These are phyloP conservation scores for Bacidia rubella DNA, from an alignment of 495 filamentous ascomycete species.

Conservation along the genomic window DNA sequence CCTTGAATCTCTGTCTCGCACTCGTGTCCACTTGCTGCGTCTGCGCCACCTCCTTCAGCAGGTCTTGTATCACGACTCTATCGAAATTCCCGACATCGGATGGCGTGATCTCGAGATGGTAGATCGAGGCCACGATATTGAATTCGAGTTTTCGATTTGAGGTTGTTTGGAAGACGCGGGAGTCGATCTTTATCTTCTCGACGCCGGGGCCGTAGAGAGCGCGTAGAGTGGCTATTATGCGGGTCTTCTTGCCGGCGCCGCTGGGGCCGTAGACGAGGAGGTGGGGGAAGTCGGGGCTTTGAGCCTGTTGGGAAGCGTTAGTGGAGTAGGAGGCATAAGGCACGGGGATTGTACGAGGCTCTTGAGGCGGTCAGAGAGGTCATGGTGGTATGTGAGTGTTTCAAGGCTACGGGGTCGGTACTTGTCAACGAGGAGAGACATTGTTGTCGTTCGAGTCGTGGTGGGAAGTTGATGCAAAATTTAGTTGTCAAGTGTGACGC, in stretches of 20 bases:
- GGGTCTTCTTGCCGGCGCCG: constrained; percentile 93
- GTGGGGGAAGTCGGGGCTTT: constrained; percentile 94
- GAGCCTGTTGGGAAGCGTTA: constrained; percentile 44
- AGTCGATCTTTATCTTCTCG: constrained; percentile 95
- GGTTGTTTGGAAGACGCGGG: constrained; percentile 87
- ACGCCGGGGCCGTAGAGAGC: constrained; percentile 85
- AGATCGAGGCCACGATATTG: constrained; percentile 90
- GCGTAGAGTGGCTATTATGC: constrained; percentile 84
- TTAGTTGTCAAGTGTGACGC: not conserved
- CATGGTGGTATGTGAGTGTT: constrained; percentile 71
- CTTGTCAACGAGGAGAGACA: constrained; percentile 86
- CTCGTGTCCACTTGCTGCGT: constrained; percentile 90
- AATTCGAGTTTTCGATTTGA: constrained; percentile 96
- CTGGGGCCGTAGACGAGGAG: constrained; percentile 93
- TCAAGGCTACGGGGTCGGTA: constrained; percentile 84
- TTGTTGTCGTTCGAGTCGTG: constrained; percentile 18
- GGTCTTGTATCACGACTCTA: constrained; percentile 84
- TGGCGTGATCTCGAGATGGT: constrained; percentile 96
- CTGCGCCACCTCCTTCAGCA: constrained; percentile 95
- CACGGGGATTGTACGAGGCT: constrained; percentile 52
- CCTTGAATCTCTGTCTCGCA: constrained; percentile 88
- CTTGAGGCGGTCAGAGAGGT: constrained; percentile 74
- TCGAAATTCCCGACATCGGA: constrained; percentile 96
- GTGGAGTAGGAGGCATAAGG: not conserved
- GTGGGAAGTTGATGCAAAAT: not conserved